Conservation (phyloP, 768 basidiomycete species). For the Collybia sp. region DNA sequence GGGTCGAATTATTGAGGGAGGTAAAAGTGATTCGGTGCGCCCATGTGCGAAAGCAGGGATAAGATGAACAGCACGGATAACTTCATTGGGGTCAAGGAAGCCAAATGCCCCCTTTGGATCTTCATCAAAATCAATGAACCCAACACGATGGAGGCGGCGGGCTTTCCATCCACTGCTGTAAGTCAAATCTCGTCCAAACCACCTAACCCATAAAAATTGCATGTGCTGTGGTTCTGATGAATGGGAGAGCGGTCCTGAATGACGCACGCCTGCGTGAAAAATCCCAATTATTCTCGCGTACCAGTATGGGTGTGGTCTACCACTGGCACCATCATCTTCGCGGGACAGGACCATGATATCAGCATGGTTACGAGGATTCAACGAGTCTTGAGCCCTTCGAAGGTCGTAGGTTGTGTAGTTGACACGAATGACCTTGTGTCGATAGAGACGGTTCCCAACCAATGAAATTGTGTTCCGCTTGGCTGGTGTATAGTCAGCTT, state of each 20-base stretch:
- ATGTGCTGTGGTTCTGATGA: conserved; percentile 12
- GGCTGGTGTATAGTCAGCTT: conserved; percentile 7
- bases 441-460: conserved; percentile 21
- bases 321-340: background rate
- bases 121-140: no score
- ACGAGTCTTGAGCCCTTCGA: conserved; percentile 26
- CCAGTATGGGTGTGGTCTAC: conserved; percentile 16
- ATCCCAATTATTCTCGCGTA: conserved; percentile 17
- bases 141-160: conserved; percentile 20
- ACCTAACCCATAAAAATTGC: conserved; percentile 37
- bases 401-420: conserved; percentile 40
- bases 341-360: conserved; percentile 23
- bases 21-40: no score
- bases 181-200: conserved; percentile 24
- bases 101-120: no score
- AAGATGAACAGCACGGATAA: no score
- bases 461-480: conserved; percentile 11
- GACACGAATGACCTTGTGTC: conserved; percentile 24
- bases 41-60: no score
- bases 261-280: conserved; percentile 15
- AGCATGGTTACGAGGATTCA: conserved; percentile 24
- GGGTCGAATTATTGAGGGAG: no score
- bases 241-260: conserved; percentile 6
- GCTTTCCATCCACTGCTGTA: conserved; percentile 19
- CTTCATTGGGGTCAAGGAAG: no score